phyloP scores from a whole-genome alignment of 1,284 basidiomycete genomes.

The Schizopora paradoxa region DNA sequence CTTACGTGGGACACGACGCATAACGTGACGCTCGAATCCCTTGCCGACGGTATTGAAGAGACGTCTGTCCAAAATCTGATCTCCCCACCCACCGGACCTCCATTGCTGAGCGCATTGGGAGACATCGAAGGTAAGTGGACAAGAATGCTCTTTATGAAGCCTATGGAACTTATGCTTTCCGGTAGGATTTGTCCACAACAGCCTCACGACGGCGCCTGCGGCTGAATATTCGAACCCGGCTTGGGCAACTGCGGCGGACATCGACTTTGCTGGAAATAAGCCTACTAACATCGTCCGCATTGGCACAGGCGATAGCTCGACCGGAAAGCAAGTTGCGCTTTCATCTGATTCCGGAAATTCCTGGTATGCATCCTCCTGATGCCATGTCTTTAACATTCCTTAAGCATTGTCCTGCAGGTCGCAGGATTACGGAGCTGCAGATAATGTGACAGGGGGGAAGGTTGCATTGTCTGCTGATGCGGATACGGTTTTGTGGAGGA shows the following conservation, averaged over 20 bases:
- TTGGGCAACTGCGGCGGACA: slow-evolving; percentile 46
- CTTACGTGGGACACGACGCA: slow-evolving; percentile 51
- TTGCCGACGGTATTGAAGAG: slow-evolving; percentile 63
- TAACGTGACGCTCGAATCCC: slow-evolving; percentile 52
- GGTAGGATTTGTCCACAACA: slow-evolving; percentile 47
- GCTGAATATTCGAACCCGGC: slow-evolving; percentile 41
- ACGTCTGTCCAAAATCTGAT: slow-evolving; percentile 50
- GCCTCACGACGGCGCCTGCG: slow-evolving; percentile 40
- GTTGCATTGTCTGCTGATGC: slow-evolving; percentile 54
- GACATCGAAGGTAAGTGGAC: slow-evolving; percentile 36
- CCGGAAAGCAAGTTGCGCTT: slow-evolving; percentile 50
- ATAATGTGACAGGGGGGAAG: slow-evolving; percentile 47
- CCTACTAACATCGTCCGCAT: slow-evolving; percentile 50
- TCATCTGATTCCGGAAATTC: slow-evolving; percentile 49
- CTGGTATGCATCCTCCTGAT: slow-evolving; percentile 32
- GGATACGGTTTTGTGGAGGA: slow-evolving; percentile 54
- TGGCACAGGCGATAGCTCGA: slow-evolving; percentile 41
- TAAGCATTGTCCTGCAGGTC: slow-evolving; percentile 25
- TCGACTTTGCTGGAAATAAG: slow-evolving; percentile 55
- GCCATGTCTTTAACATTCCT: neutral
- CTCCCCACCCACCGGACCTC: slow-evolving; percentile 43
- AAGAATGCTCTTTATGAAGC: neutral
- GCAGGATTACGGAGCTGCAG: slow-evolving; percentile 48
- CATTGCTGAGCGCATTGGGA: slow-evolving; percentile 52
- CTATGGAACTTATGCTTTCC: neutral